Evolutionary conservation across 805 yeast genomes (phyloP), one percentile per base, ranked within the genome.

Genomic region (Candida ovalis): DNA sequence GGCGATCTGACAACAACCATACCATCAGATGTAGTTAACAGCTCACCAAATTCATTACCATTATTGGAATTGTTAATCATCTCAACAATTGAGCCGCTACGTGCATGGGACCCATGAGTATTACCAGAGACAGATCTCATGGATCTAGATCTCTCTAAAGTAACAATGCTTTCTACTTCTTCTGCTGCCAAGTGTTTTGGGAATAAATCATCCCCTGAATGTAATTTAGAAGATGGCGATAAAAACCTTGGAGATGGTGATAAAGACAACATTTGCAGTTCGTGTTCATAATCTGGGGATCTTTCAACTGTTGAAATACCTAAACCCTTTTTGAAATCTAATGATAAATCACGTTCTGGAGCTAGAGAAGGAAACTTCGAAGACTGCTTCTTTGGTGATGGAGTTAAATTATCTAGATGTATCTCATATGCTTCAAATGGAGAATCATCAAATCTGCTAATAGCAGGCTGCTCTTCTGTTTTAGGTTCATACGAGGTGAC

Each of bases 141-240:
- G 4, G 82, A 77, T 43, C 81, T 60, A 7, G 86, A 78, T 50
- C 91, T 73, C 62, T 87, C 95, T 40, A 87, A 60, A 7, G 85
- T 76, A 2, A 84, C 84, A 48, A 87, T 87, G 41, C 87, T 82
- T 54, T 84, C 87, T 10, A 87, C 86, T 59, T 87, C 95, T 45
- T 76, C 79, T 0, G 78, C 72, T 48, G 76, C 83, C 28, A 87
- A 68, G 2, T 81, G 77, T 60, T 82, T 86, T 0, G 95, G 95
- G 62, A 87, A 87, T 23, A 86, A 63, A 0, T 82, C 79, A 47
- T 85, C 84, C 23, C 84, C 82, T 4, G 68, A 63, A 49, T 71
- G 73, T 9, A 67, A 47, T 24, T 48, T 63, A 38, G 48, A 48
- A 25, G 64, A 54, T 15, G 41, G 23, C 3, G 30, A 23, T 22